These are phyloP conservation scores for Chaetomium olivaceum DNA, from an alignment of 2,329 filamentous ascomycete species.

Conservation along the genomic window DNA sequence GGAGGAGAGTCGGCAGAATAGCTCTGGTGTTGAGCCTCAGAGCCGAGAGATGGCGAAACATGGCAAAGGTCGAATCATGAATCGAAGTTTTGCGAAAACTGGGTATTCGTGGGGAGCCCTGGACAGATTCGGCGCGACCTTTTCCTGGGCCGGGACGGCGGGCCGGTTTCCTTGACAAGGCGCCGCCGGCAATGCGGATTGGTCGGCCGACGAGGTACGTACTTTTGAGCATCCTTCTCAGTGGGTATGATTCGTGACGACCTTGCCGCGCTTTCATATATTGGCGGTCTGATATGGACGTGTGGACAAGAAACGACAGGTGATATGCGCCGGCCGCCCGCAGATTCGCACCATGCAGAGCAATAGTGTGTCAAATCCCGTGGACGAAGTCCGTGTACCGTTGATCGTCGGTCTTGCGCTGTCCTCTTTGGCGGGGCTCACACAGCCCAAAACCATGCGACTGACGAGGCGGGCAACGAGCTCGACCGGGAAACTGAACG, in stretches of 20 bases:
- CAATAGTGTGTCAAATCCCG: neutral
- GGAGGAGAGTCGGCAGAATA: slow-evolving; percentile 21
- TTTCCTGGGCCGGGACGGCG: slow-evolving; percentile 29
- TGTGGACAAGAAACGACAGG: neutral
- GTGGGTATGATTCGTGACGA: slow-evolving; percentile 19
- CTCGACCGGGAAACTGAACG: neutral
- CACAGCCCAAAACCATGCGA: neutral
- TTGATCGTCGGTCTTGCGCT: neutral
- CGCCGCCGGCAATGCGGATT: slow-evolving; percentile 19
- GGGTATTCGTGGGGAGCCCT: slow-evolving; percentile 19
- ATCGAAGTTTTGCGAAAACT: slow-evolving; percentile 27
- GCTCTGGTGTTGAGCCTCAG: slow-evolving; percentile 20
- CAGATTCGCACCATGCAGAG: slow-evolving; percentile 10
- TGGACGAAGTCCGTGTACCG: neutral
- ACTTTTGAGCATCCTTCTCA: neutral
- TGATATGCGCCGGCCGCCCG: neutral
- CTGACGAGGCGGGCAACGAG: neutral
- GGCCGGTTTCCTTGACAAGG: slow-evolving; percentile 29
- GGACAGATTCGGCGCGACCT: slow-evolving; percentile 20
- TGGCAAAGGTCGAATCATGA: slow-evolving; percentile 18
- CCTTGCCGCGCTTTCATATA: slow-evolving; percentile 15
- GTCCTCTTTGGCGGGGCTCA: neutral
- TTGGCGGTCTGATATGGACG: neutral
- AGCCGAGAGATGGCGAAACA: slow-evolving; percentile 18
- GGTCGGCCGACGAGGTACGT: slow-evolving; percentile 14